Evolutionary conservation across 225 moss, liverwort and hornwort genomes (phyloP), one percentile per base, ranked within the genome.

Genomic region (Sphagnum contortum): DNA sequence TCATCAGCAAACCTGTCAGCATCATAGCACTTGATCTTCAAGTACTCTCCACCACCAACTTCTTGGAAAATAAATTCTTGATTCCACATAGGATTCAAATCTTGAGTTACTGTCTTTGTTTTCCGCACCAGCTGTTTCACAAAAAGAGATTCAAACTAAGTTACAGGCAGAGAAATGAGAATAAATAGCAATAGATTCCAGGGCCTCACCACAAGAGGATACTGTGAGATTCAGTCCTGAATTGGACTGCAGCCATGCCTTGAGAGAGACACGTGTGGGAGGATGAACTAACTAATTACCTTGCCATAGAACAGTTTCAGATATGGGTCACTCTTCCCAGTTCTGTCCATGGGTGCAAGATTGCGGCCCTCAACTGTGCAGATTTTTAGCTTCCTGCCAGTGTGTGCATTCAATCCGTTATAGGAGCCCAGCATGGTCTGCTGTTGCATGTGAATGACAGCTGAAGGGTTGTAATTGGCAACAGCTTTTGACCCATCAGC

Each of bases 241-340:
- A 60, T 6, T n/a, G n/a, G 12, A 60, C 59, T 13, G 59, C 12
- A 45, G 6, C 6, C 5, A 6, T 6, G 6, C 45, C 59, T 45
- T 45, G 14, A 60, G 45, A 60, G 12, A 45, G 45, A 60, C 55
- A 56, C 3, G 48, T n/a, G 51, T 4, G 29, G 60, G 48, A 10
- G 56, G 55, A 29, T 29, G 29, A 29, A 29, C 29, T 29, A 29
- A 29, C 51, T 48, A 56, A 59, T 50, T 68, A 91, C 96, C 96
- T 96, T 96, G 75, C 92, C 96, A 64, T 96, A 96, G 58, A 88
- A 87, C n/a, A 96, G 66, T 73, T 92, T 96, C 44, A 96, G 71
- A 72, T 96, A 96, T 2, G 96, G 96, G 71, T 96, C 96, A 68
- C 96, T 96, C 69, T 96, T 96, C 59, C 96, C 96, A 72, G 96